These are phyloP conservation scores for Eucalyptus regnans DNA, from an alignment of 345 rosid species.

Conservation along the genomic window DNA sequence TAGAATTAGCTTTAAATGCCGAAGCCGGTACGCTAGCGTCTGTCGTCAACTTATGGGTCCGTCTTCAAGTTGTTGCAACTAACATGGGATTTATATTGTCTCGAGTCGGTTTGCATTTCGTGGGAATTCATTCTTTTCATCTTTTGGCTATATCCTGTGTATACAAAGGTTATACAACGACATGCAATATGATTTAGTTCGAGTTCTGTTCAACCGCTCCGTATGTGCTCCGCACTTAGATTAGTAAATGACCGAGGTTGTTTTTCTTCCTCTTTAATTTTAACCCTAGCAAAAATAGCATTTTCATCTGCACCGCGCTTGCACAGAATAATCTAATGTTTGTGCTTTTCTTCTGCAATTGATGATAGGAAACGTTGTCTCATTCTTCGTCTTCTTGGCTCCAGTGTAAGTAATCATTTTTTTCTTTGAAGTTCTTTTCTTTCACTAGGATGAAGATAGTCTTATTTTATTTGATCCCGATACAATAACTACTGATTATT, in stretches of 20 bases:
- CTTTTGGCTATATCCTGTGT: too few species aligned
- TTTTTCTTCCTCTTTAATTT: background rate
- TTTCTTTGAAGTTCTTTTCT: background rate
- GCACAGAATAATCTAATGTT: background rate
- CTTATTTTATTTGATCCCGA: background rate
- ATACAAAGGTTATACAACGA: too few species aligned
- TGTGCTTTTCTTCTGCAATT: background rate
- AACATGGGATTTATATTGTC: too few species aligned
- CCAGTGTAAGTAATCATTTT: conserved; percentile 50
- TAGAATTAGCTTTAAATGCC: too few species aligned
- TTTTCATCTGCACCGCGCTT: background rate
- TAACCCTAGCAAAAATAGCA: background rate
- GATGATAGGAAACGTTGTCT: conserved; percentile 58
- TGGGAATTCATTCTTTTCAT: too few species aligned
- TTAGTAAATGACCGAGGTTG: background rate
- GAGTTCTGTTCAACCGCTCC: too few species aligned
- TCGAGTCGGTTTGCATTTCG: too few species aligned
- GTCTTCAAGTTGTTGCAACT: too few species aligned
- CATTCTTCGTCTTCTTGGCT: conserved; percentile 62
- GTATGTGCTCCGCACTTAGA: too few species aligned
- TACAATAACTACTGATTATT: background rate
- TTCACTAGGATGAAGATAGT: background rate
- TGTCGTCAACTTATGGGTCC: too few species aligned
- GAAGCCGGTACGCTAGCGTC: too few species aligned
- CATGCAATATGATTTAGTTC: too few species aligned